A percentile compares a stretch with the other conserved stretches of the same genome.
Evolutionary conservation across 2,329 filamentous ascomycete genomes (phyloP).

Genomic region (Fusarium tuaranense): DNA sequence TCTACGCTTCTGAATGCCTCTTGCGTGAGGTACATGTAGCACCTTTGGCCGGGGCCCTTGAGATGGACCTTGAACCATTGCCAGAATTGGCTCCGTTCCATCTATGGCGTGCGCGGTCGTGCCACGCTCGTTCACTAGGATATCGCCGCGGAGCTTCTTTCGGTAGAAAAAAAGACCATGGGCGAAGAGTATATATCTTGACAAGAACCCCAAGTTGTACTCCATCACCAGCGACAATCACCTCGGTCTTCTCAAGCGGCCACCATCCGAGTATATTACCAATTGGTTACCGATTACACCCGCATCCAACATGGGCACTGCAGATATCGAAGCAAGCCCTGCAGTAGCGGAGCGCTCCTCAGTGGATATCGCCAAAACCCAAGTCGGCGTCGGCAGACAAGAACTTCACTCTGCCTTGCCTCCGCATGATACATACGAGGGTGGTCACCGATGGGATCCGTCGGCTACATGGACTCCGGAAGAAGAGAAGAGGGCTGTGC

Average conservation of each 20-base stretch:
- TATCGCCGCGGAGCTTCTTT: conserved; percentile 34
- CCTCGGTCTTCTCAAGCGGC: not conserved
- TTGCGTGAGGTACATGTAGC: conserved; percentile 1
- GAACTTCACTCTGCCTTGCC: conserved; percentile 49
- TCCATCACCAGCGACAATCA: conserved; percentile 11
- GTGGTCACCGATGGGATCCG: conserved; percentile 56
- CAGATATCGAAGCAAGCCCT: conserved; percentile 46
- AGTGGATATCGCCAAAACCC: conserved; percentile 41
- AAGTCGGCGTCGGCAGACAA: conserved; percentile 52
- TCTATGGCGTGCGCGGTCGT: conserved; percentile 43
- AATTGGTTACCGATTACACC: not conserved
- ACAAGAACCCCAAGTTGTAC: conserved; percentile 20
- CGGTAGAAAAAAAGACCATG: conserved; percentile 21
- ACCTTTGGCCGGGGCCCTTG: conserved; percentile 7
- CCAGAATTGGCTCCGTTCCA: conserved; percentile 37
- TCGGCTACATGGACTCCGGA: conserved; percentile 62
- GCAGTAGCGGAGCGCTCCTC: conserved; percentile 40
- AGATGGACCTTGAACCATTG: conserved; percentile 10
- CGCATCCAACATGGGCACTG: conserved; percentile 35
- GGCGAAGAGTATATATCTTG: conserved; percentile 40
- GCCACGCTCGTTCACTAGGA: conserved; percentile 29
- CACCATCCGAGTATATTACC: not conserved
- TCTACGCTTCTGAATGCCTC: no score
- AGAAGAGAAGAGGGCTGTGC: conserved; percentile 67
- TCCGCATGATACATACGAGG: conserved; percentile 53